Percentiles rank a stretch among this genome's conserved stretches.
Evolutionary conservation across 208 protist species (phyloP).

Genomic region (Crithidia thermophila): DNA sequence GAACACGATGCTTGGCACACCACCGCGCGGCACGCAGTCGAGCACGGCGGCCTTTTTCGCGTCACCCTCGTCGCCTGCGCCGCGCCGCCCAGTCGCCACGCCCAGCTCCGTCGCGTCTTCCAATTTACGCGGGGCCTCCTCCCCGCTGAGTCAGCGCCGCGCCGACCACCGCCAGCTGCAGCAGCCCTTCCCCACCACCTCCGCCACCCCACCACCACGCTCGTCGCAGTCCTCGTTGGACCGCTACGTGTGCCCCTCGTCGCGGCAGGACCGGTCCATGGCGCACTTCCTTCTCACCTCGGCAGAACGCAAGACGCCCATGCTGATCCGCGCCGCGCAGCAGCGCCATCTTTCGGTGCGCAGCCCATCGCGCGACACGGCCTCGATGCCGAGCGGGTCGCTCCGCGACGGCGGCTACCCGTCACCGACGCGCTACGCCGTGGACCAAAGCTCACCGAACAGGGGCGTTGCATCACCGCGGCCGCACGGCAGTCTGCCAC

Average conservation of each 20-base stretch:
- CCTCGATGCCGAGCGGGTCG: neutral
- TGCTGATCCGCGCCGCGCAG: slow-evolving; percentile 38
- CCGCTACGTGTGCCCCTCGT: slow-evolving; percentile 74
- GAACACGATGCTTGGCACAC: slow-evolving; percentile 9
- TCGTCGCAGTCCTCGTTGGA: slow-evolving; percentile 36
- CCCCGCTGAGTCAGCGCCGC: neutral
- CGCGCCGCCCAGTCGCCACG: slow-evolving; percentile 13
- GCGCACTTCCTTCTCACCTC: slow-evolving; percentile 85
- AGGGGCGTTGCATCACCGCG: slow-evolving; percentile 13
- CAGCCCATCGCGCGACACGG: slow-evolving; percentile 18
- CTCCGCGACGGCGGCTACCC: slow-evolving; percentile 7
- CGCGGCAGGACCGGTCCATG: slow-evolving; percentile 55
- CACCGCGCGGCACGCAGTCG: slow-evolving; percentile 6
- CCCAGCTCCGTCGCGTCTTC: neutral
- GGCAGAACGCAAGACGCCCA: slow-evolving; percentile 62
- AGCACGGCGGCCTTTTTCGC: slow-evolving; percentile 8
- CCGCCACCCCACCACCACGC: neutral
- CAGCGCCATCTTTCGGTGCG: slow-evolving; percentile 26
- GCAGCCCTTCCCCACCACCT: too few relatives aligned
- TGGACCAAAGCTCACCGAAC: slow-evolving; percentile 9
- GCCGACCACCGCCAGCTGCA: neutral
- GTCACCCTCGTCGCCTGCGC: slow-evolving; percentile 16
- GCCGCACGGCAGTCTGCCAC: slow-evolving; percentile 13
- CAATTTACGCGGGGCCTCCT: neutral
- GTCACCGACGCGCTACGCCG: slow-evolving; percentile 1